Evolutionary conservation across 202 grass and related monocot genomes (phyloP), one percentile per base, ranked within the genome.

Genomic region (Schoenoplectus tabernaemontani): DNA sequence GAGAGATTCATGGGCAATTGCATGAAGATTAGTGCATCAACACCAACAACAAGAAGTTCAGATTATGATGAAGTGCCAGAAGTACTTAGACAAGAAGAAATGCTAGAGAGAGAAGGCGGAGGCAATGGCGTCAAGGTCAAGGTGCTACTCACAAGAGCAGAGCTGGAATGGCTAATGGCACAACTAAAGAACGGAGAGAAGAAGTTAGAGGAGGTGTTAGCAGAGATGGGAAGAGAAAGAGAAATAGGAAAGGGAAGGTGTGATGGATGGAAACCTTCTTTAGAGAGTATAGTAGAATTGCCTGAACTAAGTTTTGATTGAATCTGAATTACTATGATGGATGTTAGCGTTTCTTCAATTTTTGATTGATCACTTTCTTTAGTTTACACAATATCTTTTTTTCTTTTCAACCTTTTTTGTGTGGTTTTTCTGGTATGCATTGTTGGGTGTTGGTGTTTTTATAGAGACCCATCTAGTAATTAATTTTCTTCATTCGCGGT

Each of bases 271-370:
- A 83, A 63, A 63, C 90, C 90, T 17, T 81, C 82, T 84, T 88
- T 93, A n/a, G 90, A 87, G 59, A 90, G 90, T 76, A 93, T 93
- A 72, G 77, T 84, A 60, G 90, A 93, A 84, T 78, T 80, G 56
- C 76, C 85, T n/a, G 87, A 89, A 66, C 43, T 54, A 76, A n/a
- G n/a, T 62, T 79, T 61, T 61, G 51, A 59, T 64, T 64, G 20
- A 59, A 19, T 15, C 7, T n/a, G 10, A 46, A 60, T 62, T 8
- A 24, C 7, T 57, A 61, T 30, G 5, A 63, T 63, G 7, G 5
- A 63, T 62, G 15, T 46, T 63, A 79, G 77, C 8, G 58, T 41
- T 79, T 59, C 8, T 37, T 22, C 3, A 33, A 32, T 78, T 78
- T 41, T 38, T 10, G 24, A 51, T 38, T 8, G 12, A 51, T 76